Conservation (phyloP, 2,329 filamentous ascomycete species). For the Dactylellina leptospora region DNA sequence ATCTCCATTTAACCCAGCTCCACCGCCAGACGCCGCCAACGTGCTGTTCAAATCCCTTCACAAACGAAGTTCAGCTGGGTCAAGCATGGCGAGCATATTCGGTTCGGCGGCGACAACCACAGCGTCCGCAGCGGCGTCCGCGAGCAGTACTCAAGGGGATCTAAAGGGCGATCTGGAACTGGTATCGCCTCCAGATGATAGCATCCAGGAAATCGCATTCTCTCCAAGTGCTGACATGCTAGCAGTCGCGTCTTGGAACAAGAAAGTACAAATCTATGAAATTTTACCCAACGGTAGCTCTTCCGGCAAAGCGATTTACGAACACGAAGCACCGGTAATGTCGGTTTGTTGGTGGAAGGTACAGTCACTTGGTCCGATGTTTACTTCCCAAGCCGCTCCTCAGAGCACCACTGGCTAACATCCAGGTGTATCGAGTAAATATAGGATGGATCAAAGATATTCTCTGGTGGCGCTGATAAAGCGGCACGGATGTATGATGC, state of each 20-base stretch:
- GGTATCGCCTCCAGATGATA: conserved; percentile 81
- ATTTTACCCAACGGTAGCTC: conserved; percentile 80
- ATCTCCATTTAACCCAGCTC: not conserved
- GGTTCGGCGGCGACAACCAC: conserved; percentile 61
- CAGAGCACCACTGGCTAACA: conserved; percentile 10
- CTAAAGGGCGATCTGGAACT: conserved; percentile 87
- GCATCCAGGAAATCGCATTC: conserved; percentile 86
- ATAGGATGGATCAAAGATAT: conserved; percentile 88
- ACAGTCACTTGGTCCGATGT: conserved; percentile 59
- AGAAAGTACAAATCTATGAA: conserved; percentile 96
- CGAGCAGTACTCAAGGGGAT: conserved; percentile 82
- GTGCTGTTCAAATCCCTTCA: conserved; percentile 52
- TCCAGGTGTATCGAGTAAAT: not conserved
- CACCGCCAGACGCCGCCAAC: conserved; percentile 9
- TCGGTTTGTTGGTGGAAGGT: conserved; percentile 89
- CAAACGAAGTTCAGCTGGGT: conserved; percentile 49
- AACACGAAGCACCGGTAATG: conserved; percentile 85
- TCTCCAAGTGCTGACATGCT: conserved; percentile 80
- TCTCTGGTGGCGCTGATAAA: conserved; percentile 89
- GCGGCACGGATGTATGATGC: conserved; percentile 88
- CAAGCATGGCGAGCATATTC: conserved; percentile 62
- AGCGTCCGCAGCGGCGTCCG: conserved; percentile 65
- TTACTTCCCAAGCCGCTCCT: not conserved
- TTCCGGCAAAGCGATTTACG: conserved; percentile 83
- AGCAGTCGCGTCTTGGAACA: conserved; percentile 94